phyloP scores from a whole-genome alignment of 2,329 filamentous ascomycete species.

The Endoconidiophora laricicola region DNA sequence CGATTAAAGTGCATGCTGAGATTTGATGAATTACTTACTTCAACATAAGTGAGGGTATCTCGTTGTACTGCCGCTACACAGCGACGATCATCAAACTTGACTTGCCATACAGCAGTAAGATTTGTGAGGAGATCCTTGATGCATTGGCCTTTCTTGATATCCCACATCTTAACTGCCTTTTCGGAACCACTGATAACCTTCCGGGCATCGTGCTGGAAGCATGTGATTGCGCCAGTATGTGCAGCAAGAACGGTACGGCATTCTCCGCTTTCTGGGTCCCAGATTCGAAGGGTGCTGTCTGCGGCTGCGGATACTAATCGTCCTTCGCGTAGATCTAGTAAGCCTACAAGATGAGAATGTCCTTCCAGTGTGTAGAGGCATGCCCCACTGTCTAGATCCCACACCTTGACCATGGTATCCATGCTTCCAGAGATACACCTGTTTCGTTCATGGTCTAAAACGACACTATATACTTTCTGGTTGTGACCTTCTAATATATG shows the following conservation, averaged over 20 bases:
- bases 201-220: slow-evolving; percentile 91
- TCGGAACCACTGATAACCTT: slow-evolving; percentile 96
- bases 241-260: slow-evolving; percentile 83
- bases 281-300: slow-evolving; percentile 87
- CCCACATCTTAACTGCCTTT: slow-evolving; percentile 96
- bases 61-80: slow-evolving; percentile 95
- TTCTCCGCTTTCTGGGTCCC: slow-evolving; percentile 84
- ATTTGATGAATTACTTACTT: slow-evolving; percentile 41
- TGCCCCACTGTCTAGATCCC: slow-evolving; percentile 75
- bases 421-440: slow-evolving; percentile 96
- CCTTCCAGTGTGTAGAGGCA: slow-evolving; percentile 84
- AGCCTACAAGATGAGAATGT: slow-evolving; percentile 77
- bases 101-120: slow-evolving; percentile 95
- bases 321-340: slow-evolving; percentile 78
- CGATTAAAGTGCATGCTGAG: slow-evolving; percentile 4
- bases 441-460: slow-evolving; percentile 78
- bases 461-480: slow-evolving; percentile 93
- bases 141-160: slow-evolving; percentile 80
- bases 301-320: slow-evolving; percentile 88
- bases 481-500: slow-evolving; percentile 75
- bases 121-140: slow-evolving; percentile 86
- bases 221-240: slow-evolving; percentile 93
- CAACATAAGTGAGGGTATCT: slow-evolving; percentile 82
- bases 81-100: slow-evolving; percentile 87
- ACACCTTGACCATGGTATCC: slow-evolving; percentile 96